phyloP scores from a whole-genome alignment of 2,329 filamentous ascomycete genomes.

The Hymenoscyphus scutula region DNA sequence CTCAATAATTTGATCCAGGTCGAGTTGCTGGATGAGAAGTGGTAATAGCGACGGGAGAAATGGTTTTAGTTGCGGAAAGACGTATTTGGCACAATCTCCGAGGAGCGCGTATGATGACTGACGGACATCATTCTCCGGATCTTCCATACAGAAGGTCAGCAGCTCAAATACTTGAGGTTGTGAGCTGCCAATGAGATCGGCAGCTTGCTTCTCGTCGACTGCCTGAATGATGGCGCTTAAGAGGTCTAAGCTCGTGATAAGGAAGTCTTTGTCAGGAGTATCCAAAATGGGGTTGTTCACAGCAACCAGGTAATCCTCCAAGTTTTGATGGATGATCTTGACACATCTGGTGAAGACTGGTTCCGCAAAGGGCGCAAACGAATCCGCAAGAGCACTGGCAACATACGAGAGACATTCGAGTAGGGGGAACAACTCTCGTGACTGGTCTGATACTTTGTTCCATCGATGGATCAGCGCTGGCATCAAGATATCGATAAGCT shows the following conservation, averaged over 20 bases:
- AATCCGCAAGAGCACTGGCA: constrained; percentile 76
- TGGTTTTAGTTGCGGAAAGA: constrained; percentile 76
- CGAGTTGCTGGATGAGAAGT: constrained; percentile 81
- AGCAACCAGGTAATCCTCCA: constrained; percentile 75
- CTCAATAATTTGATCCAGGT: constrained; percentile 71
- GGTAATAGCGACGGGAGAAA: constrained; percentile 73
- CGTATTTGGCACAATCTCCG: constrained; percentile 90
- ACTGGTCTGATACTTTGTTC: constrained; percentile 82
- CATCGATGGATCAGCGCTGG: constrained; percentile 86
- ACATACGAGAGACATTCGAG: constrained; percentile 97
- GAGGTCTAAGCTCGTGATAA: constrained; percentile 91
- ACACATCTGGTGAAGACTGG: constrained; percentile 87
- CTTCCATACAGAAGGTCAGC: constrained; percentile 87
- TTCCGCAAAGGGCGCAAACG: constrained; percentile 80
- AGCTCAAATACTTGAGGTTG: constrained; percentile 88
- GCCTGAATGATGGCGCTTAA: constrained; percentile 92
- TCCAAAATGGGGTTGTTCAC: constrained; percentile 67
- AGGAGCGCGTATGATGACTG: constrained; percentile 95
- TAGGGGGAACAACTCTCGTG: constrained; percentile 88
- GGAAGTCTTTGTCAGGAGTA: constrained; percentile 90
- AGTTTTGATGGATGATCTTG: constrained; percentile 85
- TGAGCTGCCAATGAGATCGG: constrained; percentile 71
- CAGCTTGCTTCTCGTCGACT: constrained; percentile 69
- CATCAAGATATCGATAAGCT: constrained; percentile 86
- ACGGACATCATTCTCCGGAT: constrained; percentile 84